phyloP scores from a whole-genome alignment of 2,329 filamentous ascomycete species.

The Elsinoe necatrix region DNA sequence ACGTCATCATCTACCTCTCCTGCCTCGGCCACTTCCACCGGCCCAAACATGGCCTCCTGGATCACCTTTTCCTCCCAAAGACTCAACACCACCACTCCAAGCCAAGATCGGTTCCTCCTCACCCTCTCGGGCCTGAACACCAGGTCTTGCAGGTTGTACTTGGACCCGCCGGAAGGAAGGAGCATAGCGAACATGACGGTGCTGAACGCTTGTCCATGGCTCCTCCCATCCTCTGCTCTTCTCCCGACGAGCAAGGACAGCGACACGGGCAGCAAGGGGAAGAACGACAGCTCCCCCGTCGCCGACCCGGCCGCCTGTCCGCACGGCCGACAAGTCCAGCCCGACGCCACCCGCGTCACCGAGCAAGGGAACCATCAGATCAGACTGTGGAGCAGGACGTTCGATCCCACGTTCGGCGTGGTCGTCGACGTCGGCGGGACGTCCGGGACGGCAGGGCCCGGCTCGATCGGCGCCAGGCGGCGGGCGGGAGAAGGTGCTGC shows the following conservation, averaged over 20 bases:
- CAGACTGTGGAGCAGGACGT: conserved; percentile 73
- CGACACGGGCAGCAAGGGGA: neutral
- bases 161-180: conserved; percentile 47
- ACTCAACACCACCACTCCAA: conserved; percentile 19
- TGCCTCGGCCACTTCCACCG: neutral
- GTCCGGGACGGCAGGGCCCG: too few species aligned
- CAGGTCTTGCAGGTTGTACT: conserved; percentile 65
- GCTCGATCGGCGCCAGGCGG: too few species aligned
- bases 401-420: conserved; percentile 68
- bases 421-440: conserved; percentile 45
- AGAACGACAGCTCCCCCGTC: neutral
- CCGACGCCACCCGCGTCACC: neutral
- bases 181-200: conserved; percentile 55
- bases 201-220: conserved; percentile 31
- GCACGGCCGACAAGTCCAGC: neutral
- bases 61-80: conserved; percentile 7
- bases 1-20: too few species aligned
- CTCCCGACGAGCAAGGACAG: conserved; percentile 4
- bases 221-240: neutral
- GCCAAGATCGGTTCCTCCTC: conserved; percentile 34
- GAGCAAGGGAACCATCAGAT: conserved; percentile 41
- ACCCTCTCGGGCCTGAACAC: conserved; percentile 65
- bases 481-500: conserved; percentile 19
- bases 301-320: neutral
- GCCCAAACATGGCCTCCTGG: conserved; percentile 18